These are phyloP conservation scores for Trichophyton equinum DNA, from an alignment of 2,329 filamentous ascomycete genomes.

Conservation along the genomic window DNA sequence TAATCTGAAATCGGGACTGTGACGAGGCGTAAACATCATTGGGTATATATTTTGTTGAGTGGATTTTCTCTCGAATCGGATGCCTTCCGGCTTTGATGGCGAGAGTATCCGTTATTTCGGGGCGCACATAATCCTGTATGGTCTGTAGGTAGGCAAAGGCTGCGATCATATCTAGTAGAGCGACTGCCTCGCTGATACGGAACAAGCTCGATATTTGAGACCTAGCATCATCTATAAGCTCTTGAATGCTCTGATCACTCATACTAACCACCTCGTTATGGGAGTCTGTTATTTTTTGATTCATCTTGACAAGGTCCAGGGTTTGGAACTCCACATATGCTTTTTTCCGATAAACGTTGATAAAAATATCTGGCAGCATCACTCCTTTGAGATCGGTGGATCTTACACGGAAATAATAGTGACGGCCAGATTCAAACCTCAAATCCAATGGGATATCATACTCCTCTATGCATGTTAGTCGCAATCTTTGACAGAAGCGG, in stretches of 20 bases:
- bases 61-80: constrained; percentile 63
- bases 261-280: constrained; percentile 73
- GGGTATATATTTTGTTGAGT: constrained; percentile 59
- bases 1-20: constrained; percentile 74
- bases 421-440: constrained; percentile 63
- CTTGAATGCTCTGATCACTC: constrained; percentile 64
- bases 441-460: constrained; percentile 51
- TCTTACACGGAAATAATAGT: constrained; percentile 64
- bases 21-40: constrained; percentile 82
- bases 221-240: constrained; percentile 60
- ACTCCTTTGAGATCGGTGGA: constrained; percentile 50
- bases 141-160: constrained; percentile 65
- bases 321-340: constrained; percentile 80
- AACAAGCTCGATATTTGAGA: constrained; percentile 62
- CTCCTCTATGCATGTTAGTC: constrained; percentile 34
- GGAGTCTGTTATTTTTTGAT: constrained; percentile 61
- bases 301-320: constrained; percentile 68
- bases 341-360: constrained; percentile 63
- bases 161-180: constrained; percentile 72
- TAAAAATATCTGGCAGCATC: constrained; percentile 53
- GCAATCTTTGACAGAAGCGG: background rate
- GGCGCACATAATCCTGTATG: constrained; percentile 53
- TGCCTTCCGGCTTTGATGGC: constrained; percentile 65
- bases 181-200: constrained; percentile 72
- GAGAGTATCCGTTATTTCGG: constrained; percentile 54